Evolutionary conservation across 108 stramenopile genomes (phyloP).

Genomic region (Bacterosira constricta): DNA sequence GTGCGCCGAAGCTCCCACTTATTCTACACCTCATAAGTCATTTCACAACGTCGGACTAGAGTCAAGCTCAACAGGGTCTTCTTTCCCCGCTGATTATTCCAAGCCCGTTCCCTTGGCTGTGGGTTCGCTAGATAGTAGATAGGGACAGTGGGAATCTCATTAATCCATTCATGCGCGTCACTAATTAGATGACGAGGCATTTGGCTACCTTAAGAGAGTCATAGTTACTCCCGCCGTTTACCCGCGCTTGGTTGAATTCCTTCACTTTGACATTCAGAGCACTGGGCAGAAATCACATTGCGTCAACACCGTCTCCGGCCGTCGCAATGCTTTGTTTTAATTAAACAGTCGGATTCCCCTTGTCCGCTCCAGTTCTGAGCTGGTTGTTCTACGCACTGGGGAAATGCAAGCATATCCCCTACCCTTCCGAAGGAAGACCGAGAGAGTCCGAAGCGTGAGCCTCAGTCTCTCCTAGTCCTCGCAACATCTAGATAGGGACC

Average conservation of each 20-base stretch:
- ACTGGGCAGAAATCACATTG: conserved; percentile 90
- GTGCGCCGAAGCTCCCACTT: conserved; percentile 93
- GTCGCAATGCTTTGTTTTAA: conserved; percentile 90
- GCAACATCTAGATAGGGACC: conserved; percentile 62
- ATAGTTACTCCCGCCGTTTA: conserved; percentile 95
- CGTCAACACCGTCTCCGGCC: conserved; percentile 87
- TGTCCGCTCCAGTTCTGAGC: conserved; percentile 89
- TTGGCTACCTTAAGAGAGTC: conserved; percentile 97
- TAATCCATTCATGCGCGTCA: conserved; percentile 92
- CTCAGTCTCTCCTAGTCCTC: conserved; percentile 75
- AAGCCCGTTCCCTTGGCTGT: conserved; percentile 97
- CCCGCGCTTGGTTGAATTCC: conserved; percentile 89
- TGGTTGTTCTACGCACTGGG: conserved; percentile 79
- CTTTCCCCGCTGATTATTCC: conserved; percentile 92
- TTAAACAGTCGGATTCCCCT: conserved; percentile 92
- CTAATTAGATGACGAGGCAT: conserved; percentile 91
- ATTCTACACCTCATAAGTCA: conserved; percentile 98
- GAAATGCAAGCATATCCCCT: conserved; percentile 50
- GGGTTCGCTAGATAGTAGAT: conserved; percentile 97
- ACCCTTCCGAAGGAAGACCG: conserved; percentile 58
- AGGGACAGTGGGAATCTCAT: conserved; percentile 95
- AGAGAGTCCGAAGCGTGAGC: conserved; percentile 65
- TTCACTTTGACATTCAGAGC: conserved; percentile 92
- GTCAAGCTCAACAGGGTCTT: conserved; percentile 99
- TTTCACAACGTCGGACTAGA: conserved; percentile 98